Conservation (phyloP, 768 basidiomycete species). For the Agrocybe pediades region DNA sequence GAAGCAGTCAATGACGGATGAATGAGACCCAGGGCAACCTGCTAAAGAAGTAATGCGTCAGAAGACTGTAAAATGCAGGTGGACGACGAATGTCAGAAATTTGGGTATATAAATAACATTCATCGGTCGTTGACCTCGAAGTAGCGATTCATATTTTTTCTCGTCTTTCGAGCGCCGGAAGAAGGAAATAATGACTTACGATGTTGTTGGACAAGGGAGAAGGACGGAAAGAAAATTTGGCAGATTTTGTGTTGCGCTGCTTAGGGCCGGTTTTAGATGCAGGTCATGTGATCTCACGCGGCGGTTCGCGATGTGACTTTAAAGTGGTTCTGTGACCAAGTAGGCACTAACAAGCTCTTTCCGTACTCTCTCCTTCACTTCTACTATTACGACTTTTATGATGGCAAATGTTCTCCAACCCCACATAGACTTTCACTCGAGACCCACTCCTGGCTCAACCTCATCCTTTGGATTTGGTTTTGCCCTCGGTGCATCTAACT, state of each 20-base stretch:
- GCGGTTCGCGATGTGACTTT: constrained; percentile 2
- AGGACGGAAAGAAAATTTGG: constrained; percentile 8
- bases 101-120: constrained; percentile 81
- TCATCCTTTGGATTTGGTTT: constrained; percentile 78
- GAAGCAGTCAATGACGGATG: constrained; percentile 4
- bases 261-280: constrained; percentile 38
- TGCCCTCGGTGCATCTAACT: constrained; percentile 48
- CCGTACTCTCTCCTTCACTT: constrained; percentile 14
- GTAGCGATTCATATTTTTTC: constrained; percentile 79
- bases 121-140: constrained; percentile 76
- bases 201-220: constrained; percentile 1
- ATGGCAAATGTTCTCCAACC: constrained; percentile 78
- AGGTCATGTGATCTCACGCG: constrained; percentile 7
- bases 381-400: constrained; percentile 27
- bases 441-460: constrained; percentile 58
- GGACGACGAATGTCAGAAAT: constrained; percentile 71
- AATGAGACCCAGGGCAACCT: constrained; percentile 13
- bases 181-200: constrained; percentile 11
- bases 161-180: constrained; percentile 54
- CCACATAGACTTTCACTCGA: constrained; percentile 64
- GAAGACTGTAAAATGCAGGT: not conserved
- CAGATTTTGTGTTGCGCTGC: constrained; percentile 9
- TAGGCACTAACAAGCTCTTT: constrained; percentile 3
- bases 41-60: constrained; percentile 13
- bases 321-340: constrained; percentile 7